Conservation (phyloP, 2,329 filamentous ascomycete species). For the Arthrobotrys megalospora region DNA sequence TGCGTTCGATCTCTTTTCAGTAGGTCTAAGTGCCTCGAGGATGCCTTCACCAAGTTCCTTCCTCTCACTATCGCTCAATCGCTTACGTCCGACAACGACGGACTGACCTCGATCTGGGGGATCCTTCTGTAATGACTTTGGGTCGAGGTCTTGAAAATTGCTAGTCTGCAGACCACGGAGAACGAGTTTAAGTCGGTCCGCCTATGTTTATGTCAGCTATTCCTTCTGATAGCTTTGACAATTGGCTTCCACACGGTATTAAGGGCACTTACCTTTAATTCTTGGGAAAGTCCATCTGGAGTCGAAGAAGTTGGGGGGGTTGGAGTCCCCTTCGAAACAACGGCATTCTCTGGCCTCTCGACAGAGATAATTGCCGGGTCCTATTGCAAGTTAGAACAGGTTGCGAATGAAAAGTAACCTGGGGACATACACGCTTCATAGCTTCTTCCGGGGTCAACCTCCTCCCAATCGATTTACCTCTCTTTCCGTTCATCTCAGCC, state of each 20-base stretch:
- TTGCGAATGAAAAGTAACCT: not conserved
- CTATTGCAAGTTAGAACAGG: slow-evolving; percentile 18
- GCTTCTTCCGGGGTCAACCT: slow-evolving; percentile 43
- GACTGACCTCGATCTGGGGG: not conserved
- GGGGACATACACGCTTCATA: slow-evolving; percentile 41
- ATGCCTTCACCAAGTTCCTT: slow-evolving; percentile 16
- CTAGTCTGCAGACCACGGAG: slow-evolving; percentile 44
- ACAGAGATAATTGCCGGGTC: slow-evolving; percentile 54
- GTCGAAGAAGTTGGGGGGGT: slow-evolving; percentile 10
- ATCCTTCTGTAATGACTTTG: not conserved
- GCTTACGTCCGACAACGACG: not conserved
- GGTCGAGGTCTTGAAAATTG: slow-evolving; percentile 5
- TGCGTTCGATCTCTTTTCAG: slow-evolving; percentile 4
- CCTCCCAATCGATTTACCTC: slow-evolving; percentile 13
- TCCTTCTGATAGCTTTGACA: not conserved
- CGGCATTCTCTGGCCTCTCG: slow-evolving; percentile 35
- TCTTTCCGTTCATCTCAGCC: not conserved
- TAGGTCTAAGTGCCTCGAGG: slow-evolving; percentile 20
- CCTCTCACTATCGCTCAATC: slow-evolving; percentile 5
- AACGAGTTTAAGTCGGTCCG: slow-evolving; percentile 42
- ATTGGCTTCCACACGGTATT: not conserved
- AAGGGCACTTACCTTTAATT: slow-evolving; percentile 21
- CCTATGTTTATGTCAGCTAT: slow-evolving; percentile 22
- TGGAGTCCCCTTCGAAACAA: slow-evolving; percentile 28
- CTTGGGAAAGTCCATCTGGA: not conserved